A percentile compares a stretch with the other conserved stretches of the same genome.
phyloP scores from a whole-genome alignment of 1,139 yeast species.

The Debaryomycetaceae sp. region DNA sequence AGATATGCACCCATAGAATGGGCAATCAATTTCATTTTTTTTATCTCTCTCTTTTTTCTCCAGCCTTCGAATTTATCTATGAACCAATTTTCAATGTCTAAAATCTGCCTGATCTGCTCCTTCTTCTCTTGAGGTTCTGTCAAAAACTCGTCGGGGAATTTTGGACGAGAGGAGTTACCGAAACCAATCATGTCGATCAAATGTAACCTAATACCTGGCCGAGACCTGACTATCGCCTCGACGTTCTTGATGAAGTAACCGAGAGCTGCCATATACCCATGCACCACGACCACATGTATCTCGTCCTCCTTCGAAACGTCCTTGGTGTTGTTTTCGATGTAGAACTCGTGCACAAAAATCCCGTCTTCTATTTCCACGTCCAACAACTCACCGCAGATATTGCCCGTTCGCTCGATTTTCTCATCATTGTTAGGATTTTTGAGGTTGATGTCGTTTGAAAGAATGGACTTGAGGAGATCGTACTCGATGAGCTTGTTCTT shows the following conservation, averaged over 20 bases:
- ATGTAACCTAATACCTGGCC: constrained; percentile 31
- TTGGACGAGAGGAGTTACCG: constrained; percentile 43
- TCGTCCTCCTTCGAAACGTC: constrained; percentile 13
- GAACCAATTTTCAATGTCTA: constrained; percentile 41
- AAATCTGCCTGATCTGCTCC: constrained; percentile 29
- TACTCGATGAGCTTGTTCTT: constrained; percentile 31
- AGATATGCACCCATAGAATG: constrained; percentile 49
- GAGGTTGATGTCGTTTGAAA: constrained; percentile 28
- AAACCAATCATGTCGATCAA: constrained; percentile 44
- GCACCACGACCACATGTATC: constrained; percentile 33
- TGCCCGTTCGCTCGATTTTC: constrained; percentile 1
- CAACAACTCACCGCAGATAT: constrained; percentile 20
- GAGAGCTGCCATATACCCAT: constrained; percentile 48
- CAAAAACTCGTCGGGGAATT: constrained; percentile 31
- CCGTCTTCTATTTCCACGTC: constrained; percentile 31
- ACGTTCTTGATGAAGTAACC: constrained; percentile 43
- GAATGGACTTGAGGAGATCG: constrained; percentile 31
- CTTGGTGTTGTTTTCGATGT: constrained; percentile 23
- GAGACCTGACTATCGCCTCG: constrained; percentile 29
- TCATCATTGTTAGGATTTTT: constrained; percentile 9
- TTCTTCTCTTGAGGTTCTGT: constrained; percentile 17
- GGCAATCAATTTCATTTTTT: constrained; percentile 29
- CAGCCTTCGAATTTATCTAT: constrained; percentile 39
- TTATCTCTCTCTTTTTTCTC: constrained; percentile 25
- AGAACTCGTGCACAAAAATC: constrained; percentile 36